Percentiles rank a stretch among this genome's conserved stretches.
These are phyloP conservation scores for Backusella tarrabulga DNA, from an alignment of 192 early-diverging fungal genomes.

Conservation along the genomic window DNA sequence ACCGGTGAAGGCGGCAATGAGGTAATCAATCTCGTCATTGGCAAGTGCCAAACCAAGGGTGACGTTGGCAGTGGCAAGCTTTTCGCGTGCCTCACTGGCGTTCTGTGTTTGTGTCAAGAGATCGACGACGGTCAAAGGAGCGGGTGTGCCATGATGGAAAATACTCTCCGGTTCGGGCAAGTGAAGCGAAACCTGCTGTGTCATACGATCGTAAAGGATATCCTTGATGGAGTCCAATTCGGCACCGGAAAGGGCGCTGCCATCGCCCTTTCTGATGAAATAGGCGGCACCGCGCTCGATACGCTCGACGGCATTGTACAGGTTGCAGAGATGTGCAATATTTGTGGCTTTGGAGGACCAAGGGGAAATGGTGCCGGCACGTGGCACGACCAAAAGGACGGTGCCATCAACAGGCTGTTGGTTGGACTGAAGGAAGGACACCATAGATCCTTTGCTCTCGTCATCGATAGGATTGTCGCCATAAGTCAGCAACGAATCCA, in stretches of 20 bases:
- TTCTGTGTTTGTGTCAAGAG: constrained; percentile 35
- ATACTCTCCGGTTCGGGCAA: constrained; percentile 65
- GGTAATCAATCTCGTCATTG: constrained; percentile 95
- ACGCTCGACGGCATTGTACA: constrained; percentile 66
- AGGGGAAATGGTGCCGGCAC: constrained; percentile 95
- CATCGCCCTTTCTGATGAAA: constrained; percentile 50
- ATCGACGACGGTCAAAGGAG: constrained; percentile 56
- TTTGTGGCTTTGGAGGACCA: constrained; percentile 99
- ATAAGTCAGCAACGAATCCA: constrained; percentile 50
- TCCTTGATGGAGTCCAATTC: constrained; percentile 51
- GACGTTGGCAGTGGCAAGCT: constrained; percentile 79
- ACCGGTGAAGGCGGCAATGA: constrained; percentile 79
- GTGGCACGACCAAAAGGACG: constrained; percentile 81
- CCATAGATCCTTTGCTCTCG: constrained; percentile 13
- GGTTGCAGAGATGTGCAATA: constrained; percentile 90
- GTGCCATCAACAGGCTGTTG: constrained; percentile 29
- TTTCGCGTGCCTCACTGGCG: constrained; percentile 48
- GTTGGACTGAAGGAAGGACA: constrained; percentile 25
- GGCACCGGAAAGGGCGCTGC: constrained; percentile 32
- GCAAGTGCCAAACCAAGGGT: constrained; percentile 93
- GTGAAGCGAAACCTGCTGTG: constrained; percentile 67
- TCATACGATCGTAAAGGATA: constrained; percentile 93
- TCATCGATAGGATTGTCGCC: constrained; percentile 36
- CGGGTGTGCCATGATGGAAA: constrained; percentile 70
- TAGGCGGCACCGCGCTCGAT: constrained; percentile 91